Evolutionary conservation across 2,329 filamentous ascomycete genomes (phyloP).

Genomic region (Phoma sp.): DNA sequence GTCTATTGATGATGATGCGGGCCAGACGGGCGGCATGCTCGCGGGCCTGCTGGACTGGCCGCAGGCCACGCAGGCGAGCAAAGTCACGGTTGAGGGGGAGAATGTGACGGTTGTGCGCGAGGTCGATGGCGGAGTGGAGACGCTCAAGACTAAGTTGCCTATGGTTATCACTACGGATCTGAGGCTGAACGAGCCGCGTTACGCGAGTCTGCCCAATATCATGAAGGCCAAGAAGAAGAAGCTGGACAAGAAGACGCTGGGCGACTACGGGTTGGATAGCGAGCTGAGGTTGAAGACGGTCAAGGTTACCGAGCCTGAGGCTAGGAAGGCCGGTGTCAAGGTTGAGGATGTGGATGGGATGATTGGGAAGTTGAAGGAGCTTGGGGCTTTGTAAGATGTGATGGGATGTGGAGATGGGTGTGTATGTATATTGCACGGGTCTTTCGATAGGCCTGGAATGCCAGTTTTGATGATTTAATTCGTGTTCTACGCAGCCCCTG

Average conservation of each 20-base stretch:
- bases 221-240: constrained; percentile 99
- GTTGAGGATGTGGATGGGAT: constrained; percentile 97
- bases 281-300: constrained; percentile 82
- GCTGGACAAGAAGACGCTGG: constrained; percentile 86
- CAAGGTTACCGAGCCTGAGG: constrained; percentile 86
- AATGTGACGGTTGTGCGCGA: constrained; percentile 81
- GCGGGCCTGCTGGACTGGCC: constrained; percentile 90
- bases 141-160: constrained; percentile 81
- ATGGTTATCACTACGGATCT: constrained; percentile 96
- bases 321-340: constrained; percentile 92
- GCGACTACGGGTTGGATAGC: constrained; percentile 75
- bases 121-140: constrained; percentile 95
- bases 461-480: too few relatives aligned
- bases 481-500: too few relatives aligned
- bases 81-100: constrained; percentile 77
- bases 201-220: constrained; percentile 94
- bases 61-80: constrained; percentile 91
- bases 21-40: constrained; percentile 97
- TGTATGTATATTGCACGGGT: too few relatives aligned
- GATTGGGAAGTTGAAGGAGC: constrained; percentile 90
- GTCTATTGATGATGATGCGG: constrained; percentile 95
- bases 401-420: too few relatives aligned
- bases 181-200: constrained; percentile 91
- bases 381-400: constrained; percentile 76
- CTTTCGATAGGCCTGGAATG: too few relatives aligned